Evolutionary conservation across 371 early-diverging fungal species (phyloP).

Genomic region (Rhizopus delemar): DNA sequence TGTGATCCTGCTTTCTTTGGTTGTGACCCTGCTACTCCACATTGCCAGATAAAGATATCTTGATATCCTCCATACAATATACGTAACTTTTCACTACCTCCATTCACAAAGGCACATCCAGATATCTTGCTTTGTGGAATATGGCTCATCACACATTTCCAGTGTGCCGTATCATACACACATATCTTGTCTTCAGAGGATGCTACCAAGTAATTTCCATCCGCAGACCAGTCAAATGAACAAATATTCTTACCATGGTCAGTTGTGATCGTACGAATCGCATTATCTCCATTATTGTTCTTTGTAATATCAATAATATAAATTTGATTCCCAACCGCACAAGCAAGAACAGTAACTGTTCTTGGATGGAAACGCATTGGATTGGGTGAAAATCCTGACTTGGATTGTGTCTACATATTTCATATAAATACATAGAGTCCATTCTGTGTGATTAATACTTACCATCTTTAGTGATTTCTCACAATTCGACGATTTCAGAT

Average conservation of each 20-base stretch:
- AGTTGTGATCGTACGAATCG: constrained; percentile 43
- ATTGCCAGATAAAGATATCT: constrained; percentile 59
- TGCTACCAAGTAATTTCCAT: constrained; percentile 61
- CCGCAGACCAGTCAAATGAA: constrained; percentile 61
- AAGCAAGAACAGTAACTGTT: constrained; percentile 45
- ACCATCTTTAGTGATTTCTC: constrained; percentile 57
- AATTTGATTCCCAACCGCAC: constrained; percentile 49
- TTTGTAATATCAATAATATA: constrained; percentile 52
- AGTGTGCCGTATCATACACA: constrained; percentile 57
- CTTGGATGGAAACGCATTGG: constrained; percentile 60
- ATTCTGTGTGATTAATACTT: constrained; percentile 7
- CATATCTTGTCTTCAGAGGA: constrained; percentile 57
- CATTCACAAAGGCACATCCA: constrained; percentile 52
- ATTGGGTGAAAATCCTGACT: constrained; percentile 47
- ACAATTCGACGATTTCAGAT: constrained; percentile 42
- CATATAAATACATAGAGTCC: not conserved
- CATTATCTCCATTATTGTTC: constrained; percentile 27
- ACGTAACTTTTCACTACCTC: constrained; percentile 33
- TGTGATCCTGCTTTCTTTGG: constrained; percentile 42
- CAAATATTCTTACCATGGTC: constrained; percentile 52
- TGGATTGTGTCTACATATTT: constrained; percentile 27
- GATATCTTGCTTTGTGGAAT: constrained; percentile 41
- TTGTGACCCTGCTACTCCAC: constrained; percentile 37
- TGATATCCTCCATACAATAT: constrained; percentile 62
- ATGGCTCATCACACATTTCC: constrained; percentile 39